A percentile compares a stretch with the other conserved stretches of the same genome.
Evolutionary conservation across 2,329 filamentous ascomycete species (phyloP).

Genomic region (Epichloe amarillans): DNA sequence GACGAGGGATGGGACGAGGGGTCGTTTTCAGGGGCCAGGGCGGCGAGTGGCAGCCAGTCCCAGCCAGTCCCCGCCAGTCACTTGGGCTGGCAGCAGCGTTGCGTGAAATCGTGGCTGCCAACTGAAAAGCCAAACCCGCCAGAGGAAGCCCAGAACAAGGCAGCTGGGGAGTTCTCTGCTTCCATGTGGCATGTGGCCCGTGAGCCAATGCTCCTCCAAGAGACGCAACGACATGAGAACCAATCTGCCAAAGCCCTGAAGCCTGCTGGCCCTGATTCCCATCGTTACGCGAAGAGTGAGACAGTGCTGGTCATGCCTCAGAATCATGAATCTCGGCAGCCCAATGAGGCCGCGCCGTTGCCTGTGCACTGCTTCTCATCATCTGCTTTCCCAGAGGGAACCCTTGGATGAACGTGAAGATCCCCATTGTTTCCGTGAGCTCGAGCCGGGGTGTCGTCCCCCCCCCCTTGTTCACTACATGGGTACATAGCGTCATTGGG

Average conservation of each 20-base stretch:
- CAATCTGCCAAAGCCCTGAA: not conserved
- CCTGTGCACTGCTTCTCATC: not conserved
- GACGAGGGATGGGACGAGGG: not conserved
- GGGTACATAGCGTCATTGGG: not conserved
- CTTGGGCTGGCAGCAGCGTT: not conserved
- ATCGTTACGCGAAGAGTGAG: not conserved
- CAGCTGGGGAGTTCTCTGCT: too few relatives aligned
- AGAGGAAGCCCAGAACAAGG: too few relatives aligned
- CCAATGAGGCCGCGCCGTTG: not conserved
- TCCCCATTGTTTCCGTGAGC: slow-evolving; percentile 1
- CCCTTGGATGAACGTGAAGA: not conserved
- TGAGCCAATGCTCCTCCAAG: not conserved
- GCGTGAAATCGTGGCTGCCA: not conserved
- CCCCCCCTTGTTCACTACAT: not conserved
- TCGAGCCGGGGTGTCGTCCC: not conserved
- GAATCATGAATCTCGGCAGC: not conserved
- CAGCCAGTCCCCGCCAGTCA: not conserved
- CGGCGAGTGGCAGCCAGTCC: not conserved
- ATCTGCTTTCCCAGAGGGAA: not conserved
- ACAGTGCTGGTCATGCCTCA: not conserved
- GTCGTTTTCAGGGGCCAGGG: slow-evolving; percentile 1
- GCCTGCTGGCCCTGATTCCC: too few relatives aligned
- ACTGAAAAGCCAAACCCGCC: too few relatives aligned
- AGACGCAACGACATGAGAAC: not conserved
- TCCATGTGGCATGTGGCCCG: not conserved